Evolutionary conservation across 78 protist genomes (phyloP), one percentile per base, ranked within the genome.

Genomic region (Dictyostelium citrinum): DNA sequence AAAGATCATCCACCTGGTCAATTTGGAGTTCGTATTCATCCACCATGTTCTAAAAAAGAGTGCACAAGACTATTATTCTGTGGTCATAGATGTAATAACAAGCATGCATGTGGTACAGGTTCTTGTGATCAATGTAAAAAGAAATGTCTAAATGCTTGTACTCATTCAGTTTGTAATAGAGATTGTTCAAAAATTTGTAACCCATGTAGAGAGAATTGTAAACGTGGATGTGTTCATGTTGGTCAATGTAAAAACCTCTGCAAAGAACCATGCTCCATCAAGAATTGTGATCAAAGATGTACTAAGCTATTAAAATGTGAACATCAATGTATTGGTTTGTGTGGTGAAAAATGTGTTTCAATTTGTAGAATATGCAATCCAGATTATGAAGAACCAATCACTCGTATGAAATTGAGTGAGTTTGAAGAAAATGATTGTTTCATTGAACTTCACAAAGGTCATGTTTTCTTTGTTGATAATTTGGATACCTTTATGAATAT

Each of bases 301-400:
- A 2, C 1, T 12, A 81, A 95, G 74, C 2, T 6, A 16, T 75
- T 95, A 24, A 33, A 17, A 12, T 95, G 98, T 49, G 92, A 91
- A 20, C 97, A 95, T 60, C 90, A 27, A n/a, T 97, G 98, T 61
- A 85, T 91, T 24, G 90, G 97, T 1, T 12, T 93, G 1, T 93
- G 97, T 72, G 95, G 97, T 58, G 97, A 96, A 33, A 45, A 14
- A 14, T 95, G 97, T 55, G 91, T 90, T 17, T 8, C 58, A 17
- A 1, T 71, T 11, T 85, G 91, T 61, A 58, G 43, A 39, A 8
- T 16, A 16, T 85, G 91, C 24, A 20, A 55, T 61, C 91, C 91
- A 16, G 27, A 49, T 3, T 12, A 49, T 5, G 0, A 17, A 5
- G 91, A 85, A 29, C 43, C 84, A 20, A 45, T 85, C 35, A 49